phyloP scores from a whole-genome alignment of 305 asterid genomes.

The Monarda citriodora region DNA sequence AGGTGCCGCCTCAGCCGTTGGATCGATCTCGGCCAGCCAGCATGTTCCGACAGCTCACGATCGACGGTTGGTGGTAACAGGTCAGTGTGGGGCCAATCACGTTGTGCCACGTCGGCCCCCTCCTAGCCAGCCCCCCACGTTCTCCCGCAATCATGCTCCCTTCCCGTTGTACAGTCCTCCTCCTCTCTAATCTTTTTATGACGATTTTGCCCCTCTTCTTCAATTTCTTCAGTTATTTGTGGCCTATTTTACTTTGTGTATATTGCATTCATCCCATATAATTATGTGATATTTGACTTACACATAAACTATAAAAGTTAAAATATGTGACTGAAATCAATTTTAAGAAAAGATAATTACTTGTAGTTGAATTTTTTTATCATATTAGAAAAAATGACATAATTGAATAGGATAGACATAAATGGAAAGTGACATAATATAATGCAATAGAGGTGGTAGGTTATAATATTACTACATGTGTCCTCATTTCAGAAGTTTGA shows the following conservation, averaged over 20 bases:
- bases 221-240: background rate
- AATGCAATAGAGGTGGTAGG: no score
- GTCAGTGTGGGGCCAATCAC: conserved; percentile 56
- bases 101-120: conserved; percentile 63
- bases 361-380: no score
- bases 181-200: background rate
- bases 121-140: conserved; percentile 51
- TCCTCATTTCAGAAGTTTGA: no score
- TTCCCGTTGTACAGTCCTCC: conserved; percentile 18
- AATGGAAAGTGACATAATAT: no score
- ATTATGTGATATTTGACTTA: no score
- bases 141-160: conserved; percentile 37
- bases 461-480: no score
- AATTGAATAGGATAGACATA: no score
- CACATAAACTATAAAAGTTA: no score
- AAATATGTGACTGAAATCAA: no score
- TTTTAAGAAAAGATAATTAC: no score
- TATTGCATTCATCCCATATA: no score
- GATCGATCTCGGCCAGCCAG: conserved; percentile 26
- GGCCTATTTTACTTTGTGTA: background rate
- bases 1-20: conserved; percentile 15
- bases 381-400: no score
- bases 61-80: conserved; percentile 50
- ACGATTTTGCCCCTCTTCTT: conserved; percentile 30
- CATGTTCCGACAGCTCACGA: conserved; percentile 52